Evolutionary conservation across 148 eudicot genomes (phyloP).

Genomic region (Rhododendron ferrugineum): DNA sequence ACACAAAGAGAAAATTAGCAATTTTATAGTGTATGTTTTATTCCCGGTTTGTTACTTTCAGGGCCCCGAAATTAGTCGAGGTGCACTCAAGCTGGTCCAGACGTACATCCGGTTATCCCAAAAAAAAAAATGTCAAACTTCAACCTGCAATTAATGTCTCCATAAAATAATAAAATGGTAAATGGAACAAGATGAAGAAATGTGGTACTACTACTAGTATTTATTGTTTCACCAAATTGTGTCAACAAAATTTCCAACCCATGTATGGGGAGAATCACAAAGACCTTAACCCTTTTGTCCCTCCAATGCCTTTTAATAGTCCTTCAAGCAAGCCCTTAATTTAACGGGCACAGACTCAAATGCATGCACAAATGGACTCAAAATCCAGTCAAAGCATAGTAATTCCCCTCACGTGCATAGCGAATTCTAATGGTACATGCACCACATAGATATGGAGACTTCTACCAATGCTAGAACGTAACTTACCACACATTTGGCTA

Average conservation of each 20-base stretch:
- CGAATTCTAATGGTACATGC: background rate
- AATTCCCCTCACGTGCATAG: slow-evolving; percentile 10
- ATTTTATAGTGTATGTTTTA: background rate
- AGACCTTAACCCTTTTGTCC: slow-evolving; percentile 18
- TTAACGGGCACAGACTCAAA: slow-evolving; percentile 15
- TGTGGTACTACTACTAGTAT: background rate
- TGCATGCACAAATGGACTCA: slow-evolving; percentile 10
- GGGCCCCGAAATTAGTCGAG: no score
- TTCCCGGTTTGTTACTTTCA: no score
- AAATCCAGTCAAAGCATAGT: slow-evolving; percentile 13
- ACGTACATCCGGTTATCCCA: no score
- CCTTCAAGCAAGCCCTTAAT: background rate
- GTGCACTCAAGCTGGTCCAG: no score
- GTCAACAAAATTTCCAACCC: background rate
- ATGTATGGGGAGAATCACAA: slow-evolving; percentile 13
- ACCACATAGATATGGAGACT: background rate
- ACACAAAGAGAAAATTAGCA: background rate
- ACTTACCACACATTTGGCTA: background rate
- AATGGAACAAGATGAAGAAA: background rate
- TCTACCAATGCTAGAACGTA: background rate
- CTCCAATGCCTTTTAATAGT: slow-evolving; percentile 2
- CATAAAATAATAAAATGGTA: background rate
- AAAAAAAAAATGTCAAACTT: background rate
- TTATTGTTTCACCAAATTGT: background rate
- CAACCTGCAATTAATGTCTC: background rate